These are phyloP conservation scores for Vitellaria paradoxa DNA, from an alignment of 179 eudicot species.

Conservation along the genomic window DNA sequence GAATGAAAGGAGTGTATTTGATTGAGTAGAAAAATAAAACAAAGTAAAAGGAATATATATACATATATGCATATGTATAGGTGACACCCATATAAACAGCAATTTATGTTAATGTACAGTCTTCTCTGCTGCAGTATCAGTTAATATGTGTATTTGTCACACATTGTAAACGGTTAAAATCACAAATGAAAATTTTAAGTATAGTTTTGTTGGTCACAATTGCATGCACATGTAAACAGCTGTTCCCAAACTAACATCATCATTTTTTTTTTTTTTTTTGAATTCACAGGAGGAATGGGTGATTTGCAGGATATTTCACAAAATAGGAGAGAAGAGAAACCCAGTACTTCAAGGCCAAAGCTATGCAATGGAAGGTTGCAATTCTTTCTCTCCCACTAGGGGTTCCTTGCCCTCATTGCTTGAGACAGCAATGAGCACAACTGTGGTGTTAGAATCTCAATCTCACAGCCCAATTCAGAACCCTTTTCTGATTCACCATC, in stretches of 20 bases:
- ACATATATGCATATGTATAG: no score
- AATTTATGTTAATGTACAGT: no score
- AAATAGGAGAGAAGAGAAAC: constrained; percentile 47
- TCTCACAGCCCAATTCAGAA: constrained; percentile 10
- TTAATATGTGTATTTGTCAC: no score
- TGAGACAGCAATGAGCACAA: constrained; percentile 10
- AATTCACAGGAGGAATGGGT: constrained; percentile 81
- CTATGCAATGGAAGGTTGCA: constrained; percentile 1
- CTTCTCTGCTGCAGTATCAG: no score
- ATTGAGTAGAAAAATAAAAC: no score
- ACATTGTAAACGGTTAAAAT: no score
- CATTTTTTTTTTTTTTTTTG: not conserved
- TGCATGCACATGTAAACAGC: no score
- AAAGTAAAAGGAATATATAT: no score
- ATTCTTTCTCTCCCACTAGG: constrained; percentile 18
- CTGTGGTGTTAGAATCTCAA: constrained; percentile 13
- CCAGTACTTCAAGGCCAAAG: constrained; percentile 18
- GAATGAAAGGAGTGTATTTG: no score
- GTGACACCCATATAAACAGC: no score
- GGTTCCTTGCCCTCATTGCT: constrained; percentile 28
- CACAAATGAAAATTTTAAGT: no score
- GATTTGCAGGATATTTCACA: constrained; percentile 74
- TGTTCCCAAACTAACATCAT: not conserved
- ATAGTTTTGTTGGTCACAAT: no score
- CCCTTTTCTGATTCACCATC: constrained; percentile 17